Conservation (phyloP, 768 basidiomycete species). For the Clitopilus hobsonii region DNA sequence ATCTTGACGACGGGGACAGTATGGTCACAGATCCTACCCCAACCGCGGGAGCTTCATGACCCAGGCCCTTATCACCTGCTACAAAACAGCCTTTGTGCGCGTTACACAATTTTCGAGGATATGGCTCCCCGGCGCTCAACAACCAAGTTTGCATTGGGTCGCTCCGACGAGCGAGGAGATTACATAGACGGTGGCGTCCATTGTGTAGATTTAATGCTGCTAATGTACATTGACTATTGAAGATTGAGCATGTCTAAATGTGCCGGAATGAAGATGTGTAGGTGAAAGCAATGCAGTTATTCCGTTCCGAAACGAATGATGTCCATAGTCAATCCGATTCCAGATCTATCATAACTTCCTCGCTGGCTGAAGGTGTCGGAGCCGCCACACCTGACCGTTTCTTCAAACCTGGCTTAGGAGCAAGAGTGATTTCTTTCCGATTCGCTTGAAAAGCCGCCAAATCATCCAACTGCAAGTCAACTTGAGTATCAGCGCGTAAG, state of each 20-base stretch:
- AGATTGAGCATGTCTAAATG: neutral
- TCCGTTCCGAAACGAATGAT: neutral
- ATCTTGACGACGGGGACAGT: slow-evolving; percentile 37
- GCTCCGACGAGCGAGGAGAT: too few species aligned
- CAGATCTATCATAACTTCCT: neutral
- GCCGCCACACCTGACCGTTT: slow-evolving; percentile 56
- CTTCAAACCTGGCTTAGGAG: slow-evolving; percentile 57
- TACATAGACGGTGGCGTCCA: too few species aligned
- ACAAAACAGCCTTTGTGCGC: too few species aligned
- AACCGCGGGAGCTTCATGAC: slow-evolving; percentile 46
- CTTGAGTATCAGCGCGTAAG: too few species aligned
- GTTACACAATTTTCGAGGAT: too few species aligned
- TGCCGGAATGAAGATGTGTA: neutral
- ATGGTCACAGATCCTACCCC: slow-evolving; percentile 66
- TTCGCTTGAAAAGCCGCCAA: slow-evolving; percentile 48
- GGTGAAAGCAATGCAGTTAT: too few species aligned
- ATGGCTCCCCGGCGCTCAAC: too few species aligned
- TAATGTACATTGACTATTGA: neutral
- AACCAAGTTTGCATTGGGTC: too few species aligned
- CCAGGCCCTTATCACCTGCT: too few species aligned
- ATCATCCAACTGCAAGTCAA: slow-evolving; percentile 49
- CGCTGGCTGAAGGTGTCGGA: slow-evolving; percentile 12
- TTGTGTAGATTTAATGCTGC: too few species aligned
- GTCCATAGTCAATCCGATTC: neutral
- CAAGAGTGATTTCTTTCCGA: slow-evolving; percentile 53